Evolutionary conservation across 257 asterid genomes (phyloP), one percentile per base, ranked within the genome.

Genomic region (Rubia yunnanensis): DNA sequence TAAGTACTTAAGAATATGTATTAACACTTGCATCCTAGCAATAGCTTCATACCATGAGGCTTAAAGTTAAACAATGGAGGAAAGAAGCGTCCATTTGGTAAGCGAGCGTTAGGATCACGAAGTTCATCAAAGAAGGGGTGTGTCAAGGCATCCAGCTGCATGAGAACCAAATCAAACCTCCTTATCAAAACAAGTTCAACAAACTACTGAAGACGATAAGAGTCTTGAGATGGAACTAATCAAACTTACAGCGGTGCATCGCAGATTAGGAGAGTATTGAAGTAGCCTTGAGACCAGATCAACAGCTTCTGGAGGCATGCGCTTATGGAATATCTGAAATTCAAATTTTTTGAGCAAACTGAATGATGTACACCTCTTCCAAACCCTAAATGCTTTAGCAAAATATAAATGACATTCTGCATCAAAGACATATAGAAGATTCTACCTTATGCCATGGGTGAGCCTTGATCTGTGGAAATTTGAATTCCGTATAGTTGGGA

Each of bases 381-480:
- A 18, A 6, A 30, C 20, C 28, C 18, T 34, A 14, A 10, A 22
- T 23, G 22, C 17, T 20, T n/a, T 18, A 22, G 14, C 3, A 26
- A 59, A 30, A 15, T 53, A 35, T 10, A 0, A 41, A 18, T 0
- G 6, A 60, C 35, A 36, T 14, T 32, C 20, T 65, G 48, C 35
- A 20, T 7, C 14, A 36, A 8, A 56, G 41, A 32, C 27, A 48
- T 22, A 32, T 32, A 28, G 17, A 20, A 34, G 39, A 49, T 35
- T 35, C 24, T 68, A 83, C 89, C 89, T 83, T 83, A 75, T 83
- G 86, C 89, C 89, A 83, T 22, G 88, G 88, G 76, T 83, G 88
- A 56, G 88, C 86, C 76, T 83, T 83, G 68, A 83, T 80, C 73
- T 80, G 89, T 6, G 89, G 89, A 60, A 81, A 83, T 69, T 81